Evolutionary conservation across 2,329 filamentous ascomycete species (phyloP), one percentile per base, ranked within the genome.

Genomic region (Botrytis medusae): DNA sequence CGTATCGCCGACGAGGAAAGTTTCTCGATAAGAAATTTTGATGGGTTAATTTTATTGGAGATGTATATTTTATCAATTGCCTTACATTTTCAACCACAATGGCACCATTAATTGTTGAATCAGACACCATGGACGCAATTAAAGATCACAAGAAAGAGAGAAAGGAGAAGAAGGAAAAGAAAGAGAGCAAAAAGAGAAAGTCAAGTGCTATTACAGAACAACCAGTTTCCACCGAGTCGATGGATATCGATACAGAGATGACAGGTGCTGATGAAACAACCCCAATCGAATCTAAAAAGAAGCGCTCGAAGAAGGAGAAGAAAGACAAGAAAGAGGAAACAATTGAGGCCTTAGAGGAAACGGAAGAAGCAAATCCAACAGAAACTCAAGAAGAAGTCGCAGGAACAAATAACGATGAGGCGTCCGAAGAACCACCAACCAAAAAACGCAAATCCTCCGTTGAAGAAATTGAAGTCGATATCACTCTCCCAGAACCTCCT

Each of bases 401-500:
- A 20, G 62, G 37, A 69, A 69, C n/a, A 42, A 57, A 69, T n/a
- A 65, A 70, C 3, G 71, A 74, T 61, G 69, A 76, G 25, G 25
- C 51, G 42, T 64, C 60, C 3, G 72, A 77, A 59, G 69, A 75
- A 34, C 76, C 74, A n/a, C 77, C 79, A n/a, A 73, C 76, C 14
- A 81, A 81, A 74, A 94, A 97, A 85, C 92, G 93, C 82, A 96
- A 95, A 83, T 85, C 90, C 68, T 83, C 83, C 29, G 81, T 79
- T 54, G 88, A 91, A 65, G 92, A 95, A 79, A 92, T 99, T 79
- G 94, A 97, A 82, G 94, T 99, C 81, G 93, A 99, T 82, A 84
- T 99, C 75, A 87, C 86, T 76, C 90, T 93, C n/a, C 96, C 96
- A 40, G 95, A 98, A 81, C 96, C 96, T 32, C 93, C 94, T 1